Evolutionary conservation across 2,329 filamentous ascomycete genomes (phyloP), one percentile per base, ranked within the genome.

Genomic region (Cladosporium colombiae): DNA sequence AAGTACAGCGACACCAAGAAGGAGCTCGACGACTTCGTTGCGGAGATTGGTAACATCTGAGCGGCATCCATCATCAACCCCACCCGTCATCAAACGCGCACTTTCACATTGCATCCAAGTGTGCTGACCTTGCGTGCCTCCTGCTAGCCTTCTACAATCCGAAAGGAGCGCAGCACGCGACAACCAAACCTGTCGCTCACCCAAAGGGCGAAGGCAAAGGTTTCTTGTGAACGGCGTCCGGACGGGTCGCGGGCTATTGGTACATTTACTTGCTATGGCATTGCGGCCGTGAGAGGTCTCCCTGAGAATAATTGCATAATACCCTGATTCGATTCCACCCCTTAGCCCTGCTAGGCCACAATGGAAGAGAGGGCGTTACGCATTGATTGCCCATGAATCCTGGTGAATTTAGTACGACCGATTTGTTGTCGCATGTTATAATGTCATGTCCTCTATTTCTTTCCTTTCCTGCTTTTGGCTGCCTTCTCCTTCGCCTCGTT

Each of bases 1-100:
- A 96, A 97, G 84, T 91, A 96, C 85, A 82, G 83, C 72, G 80
- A 85, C 66, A 86, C 92, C 74, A 89, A 96, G 86, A 94, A 94
- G 86, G 93, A 97, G 80, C 84, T 97, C 77, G 89, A 96, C 77
- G 91, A 94, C 72, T 91, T 98, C 81, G 91, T 95, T 83, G 82
- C 84, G 74, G 93, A 97, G 83, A 93, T 98, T 82, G 90, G 90
- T 85, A 95, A 92, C 83, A 93, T 98, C 81, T 98, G 88, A 88
- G 58, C 64, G n/a, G n/a, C 53, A 37, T 50, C 52, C 37, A 50
- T 23, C 44, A 62, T 52, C n/a, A 52, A 23, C 11, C 25, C 50
- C 50, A 63, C 31, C 46, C 60, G 31, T 40, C 59, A 52, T 44
- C 60, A 29, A n/a, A 35, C 35, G 61, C 61, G 37, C 61, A 56